phyloP scores from a whole-genome alignment of 352 stramenopile genomes.

The Pythium periplocum region DNA sequence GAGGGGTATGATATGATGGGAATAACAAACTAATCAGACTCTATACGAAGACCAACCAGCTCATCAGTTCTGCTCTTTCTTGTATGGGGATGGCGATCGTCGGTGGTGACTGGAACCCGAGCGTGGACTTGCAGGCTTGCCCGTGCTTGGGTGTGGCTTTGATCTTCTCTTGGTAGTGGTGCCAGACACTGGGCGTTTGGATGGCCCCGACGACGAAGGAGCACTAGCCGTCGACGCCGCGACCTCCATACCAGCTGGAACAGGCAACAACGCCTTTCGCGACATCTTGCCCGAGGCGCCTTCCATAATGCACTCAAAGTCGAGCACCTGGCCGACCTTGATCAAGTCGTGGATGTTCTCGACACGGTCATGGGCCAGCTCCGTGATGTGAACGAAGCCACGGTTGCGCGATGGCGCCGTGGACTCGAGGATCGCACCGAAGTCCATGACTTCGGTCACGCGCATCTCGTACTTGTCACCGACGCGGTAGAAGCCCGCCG shows the following conservation, averaged over 20 bases:
- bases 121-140: background rate
- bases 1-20: too few species aligned
- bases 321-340: slow-evolving; percentile 65
- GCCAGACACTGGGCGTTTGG: slow-evolving; percentile 12
- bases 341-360: slow-evolving; percentile 60
- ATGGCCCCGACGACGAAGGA: slow-evolving; percentile 1
- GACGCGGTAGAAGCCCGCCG: slow-evolving; percentile 70
- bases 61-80: slow-evolving; percentile 2
- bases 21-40: too few species aligned
- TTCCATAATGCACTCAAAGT: slow-evolving; percentile 77
- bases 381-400: slow-evolving; percentile 93
- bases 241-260: background rate
- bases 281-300: slow-evolving; percentile 82
- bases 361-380: slow-evolving; percentile 74
- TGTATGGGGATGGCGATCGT: slow-evolving; percentile 1
- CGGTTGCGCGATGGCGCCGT: slow-evolving; percentile 68
- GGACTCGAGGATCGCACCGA: slow-evolving; percentile 89
- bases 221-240: background rate
- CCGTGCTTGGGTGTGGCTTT: background rate
- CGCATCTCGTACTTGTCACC: slow-evolving; percentile 89
- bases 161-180: slow-evolving; percentile 16
- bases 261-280: slow-evolving; percentile 44
- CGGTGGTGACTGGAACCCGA: slow-evolving; percentile 7
- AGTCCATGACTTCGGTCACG: slow-evolving; percentile 94
- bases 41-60: background rate